These are phyloP conservation scores for Chaetomium cochliodes DNA, from an alignment of 495 filamentous ascomycete species.

Conservation along the genomic window DNA sequence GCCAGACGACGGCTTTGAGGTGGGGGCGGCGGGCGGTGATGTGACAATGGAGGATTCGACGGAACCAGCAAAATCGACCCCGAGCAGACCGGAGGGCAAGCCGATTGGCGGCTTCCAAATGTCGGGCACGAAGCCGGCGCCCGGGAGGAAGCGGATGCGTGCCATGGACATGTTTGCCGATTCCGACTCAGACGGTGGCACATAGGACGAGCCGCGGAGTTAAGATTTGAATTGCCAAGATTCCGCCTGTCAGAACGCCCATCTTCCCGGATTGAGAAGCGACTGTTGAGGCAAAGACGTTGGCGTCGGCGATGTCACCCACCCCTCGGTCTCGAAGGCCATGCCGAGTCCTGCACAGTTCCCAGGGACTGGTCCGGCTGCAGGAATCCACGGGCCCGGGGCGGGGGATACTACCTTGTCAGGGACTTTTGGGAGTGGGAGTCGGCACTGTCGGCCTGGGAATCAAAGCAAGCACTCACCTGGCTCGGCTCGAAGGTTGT, in stretches of 20 bases:
- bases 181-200: constrained; percentile 45
- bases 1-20: constrained; percentile 27
- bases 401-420: constrained; percentile 4
- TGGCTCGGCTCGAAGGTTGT: neutral
- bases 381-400: constrained; percentile 12
- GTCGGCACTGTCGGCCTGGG: constrained; percentile 4
- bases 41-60: constrained; percentile 21
- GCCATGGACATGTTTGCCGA: constrained; percentile 95
- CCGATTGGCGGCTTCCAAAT: constrained; percentile 32
- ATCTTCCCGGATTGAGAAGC: neutral
- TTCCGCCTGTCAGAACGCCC: neutral
- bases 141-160: constrained; percentile 61
- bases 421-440: constrained; percentile 1
- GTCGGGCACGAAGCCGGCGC: constrained; percentile 30
- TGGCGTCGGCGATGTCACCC: constrained; percentile 2
- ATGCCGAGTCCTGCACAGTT: neutral
- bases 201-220: neutral
- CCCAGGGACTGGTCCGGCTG: neutral
- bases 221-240: constrained; percentile 22
- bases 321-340: neutral
- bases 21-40: constrained; percentile 13
- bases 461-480: neutral
- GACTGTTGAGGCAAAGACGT: neutral
- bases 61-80: constrained; percentile 27
- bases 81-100: constrained; percentile 25